phyloP scores from a whole-genome alignment of 176 grass and related monocot species.

The Tillandsia fasciculata region DNA sequence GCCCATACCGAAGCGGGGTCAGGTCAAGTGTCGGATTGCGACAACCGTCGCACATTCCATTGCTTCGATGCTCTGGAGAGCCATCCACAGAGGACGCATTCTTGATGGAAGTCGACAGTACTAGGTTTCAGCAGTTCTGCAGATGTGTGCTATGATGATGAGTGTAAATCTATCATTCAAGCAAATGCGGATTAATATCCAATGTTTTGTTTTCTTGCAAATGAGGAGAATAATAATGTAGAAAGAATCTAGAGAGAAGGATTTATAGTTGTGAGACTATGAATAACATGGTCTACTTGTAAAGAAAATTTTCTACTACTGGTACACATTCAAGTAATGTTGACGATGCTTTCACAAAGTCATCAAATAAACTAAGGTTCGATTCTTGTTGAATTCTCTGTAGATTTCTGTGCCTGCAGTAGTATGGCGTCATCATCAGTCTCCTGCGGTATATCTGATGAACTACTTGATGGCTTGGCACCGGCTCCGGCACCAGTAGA shows the following conservation, averaged over 20 bases:
- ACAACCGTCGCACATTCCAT: slow-evolving; percentile 14
- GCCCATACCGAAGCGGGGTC: slow-evolving; percentile 30
- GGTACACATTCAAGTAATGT: neutral
- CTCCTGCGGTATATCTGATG: slow-evolving; percentile 32
- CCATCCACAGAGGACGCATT: slow-evolving; percentile 16
- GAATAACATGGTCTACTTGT: neutral
- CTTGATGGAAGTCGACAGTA: slow-evolving; percentile 1
- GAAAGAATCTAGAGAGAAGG: neutral
- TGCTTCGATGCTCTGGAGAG: slow-evolving; percentile 15
- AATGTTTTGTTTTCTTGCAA: slow-evolving; percentile 4
- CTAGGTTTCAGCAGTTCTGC: neutral
- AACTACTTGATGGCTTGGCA: slow-evolving; percentile 58
- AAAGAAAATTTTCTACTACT: neutral
- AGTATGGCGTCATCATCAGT: slow-evolving; percentile 25
- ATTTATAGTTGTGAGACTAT: neutral
- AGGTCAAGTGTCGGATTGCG: slow-evolving; percentile 37
- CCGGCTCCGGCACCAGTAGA: slow-evolving; percentile 49
- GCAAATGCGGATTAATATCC: neutral
- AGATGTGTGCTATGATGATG: neutral
- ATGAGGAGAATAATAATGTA: neutral
- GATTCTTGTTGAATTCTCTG: slow-evolving; percentile 30
- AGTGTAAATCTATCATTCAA: neutral
- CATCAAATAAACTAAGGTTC: slow-evolving; percentile 7
- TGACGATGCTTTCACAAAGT: neutral
- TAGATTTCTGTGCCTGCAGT: slow-evolving; percentile 28